These are phyloP conservation scores for Echria macrotheca DNA, from an alignment of 495 filamentous ascomycete species.

Conservation along the genomic window DNA sequence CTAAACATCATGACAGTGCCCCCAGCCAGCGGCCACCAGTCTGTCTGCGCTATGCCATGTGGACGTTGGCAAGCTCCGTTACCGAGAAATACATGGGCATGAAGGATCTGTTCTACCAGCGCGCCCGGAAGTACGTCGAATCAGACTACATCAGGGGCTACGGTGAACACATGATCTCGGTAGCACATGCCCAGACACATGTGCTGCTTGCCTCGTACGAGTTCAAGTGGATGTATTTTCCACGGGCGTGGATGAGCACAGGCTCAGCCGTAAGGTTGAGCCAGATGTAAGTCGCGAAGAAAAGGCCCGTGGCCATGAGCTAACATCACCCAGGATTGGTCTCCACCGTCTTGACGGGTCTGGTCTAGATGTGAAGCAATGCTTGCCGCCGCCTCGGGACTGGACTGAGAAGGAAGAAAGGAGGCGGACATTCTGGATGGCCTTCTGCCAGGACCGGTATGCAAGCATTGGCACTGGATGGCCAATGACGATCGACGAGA, in stretches of 20 bases:
- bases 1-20: slow-evolving; percentile 40
- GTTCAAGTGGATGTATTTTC: slow-evolving; percentile 98
- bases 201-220: slow-evolving; percentile 76
- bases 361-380: slow-evolving; percentile 91
- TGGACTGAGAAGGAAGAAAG: slow-evolving; percentile 93
- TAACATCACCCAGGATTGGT: slow-evolving; percentile 56
- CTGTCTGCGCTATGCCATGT: slow-evolving; percentile 87
- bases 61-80: slow-evolving; percentile 79
- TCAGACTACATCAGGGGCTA: slow-evolving; percentile 88
- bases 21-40: slow-evolving; percentile 83
- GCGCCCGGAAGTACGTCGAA: slow-evolving; percentile 85
- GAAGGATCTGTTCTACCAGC: slow-evolving; percentile 79
- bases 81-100: slow-evolving; percentile 72
- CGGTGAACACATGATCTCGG: slow-evolving; percentile 77
- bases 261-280: slow-evolving; percentile 70
- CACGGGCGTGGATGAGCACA: slow-evolving; percentile 88
- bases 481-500: slow-evolving; percentile 91
- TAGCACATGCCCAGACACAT: slow-evolving; percentile 80
- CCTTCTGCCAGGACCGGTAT: slow-evolving; percentile 83
- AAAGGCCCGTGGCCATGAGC: not conserved
- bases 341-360: slow-evolving; percentile 81
- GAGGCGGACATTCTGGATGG: slow-evolving; percentile 90
- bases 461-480: slow-evolving; percentile 97
- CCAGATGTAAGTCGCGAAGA: slow-evolving; percentile 56
- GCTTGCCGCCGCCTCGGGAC: slow-evolving; percentile 74